phyloP scores from a whole-genome alignment of 2,329 filamentous ascomycete species.

The Fusarium sp. region DNA sequence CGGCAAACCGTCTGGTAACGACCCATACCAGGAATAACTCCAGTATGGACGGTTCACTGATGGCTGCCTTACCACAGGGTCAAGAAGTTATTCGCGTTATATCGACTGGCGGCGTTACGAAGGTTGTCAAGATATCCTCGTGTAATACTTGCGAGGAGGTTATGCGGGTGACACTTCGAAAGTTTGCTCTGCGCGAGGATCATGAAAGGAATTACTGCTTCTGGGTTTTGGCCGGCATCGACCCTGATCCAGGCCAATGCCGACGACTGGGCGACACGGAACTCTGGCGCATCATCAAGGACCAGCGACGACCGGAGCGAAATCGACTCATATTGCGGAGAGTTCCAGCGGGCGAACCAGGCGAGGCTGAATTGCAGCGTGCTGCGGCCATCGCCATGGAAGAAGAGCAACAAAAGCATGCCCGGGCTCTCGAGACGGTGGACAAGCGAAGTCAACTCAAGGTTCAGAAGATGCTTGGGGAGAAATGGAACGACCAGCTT shows the following conservation, averaged over 20 bases:
- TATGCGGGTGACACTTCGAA: slow-evolving; percentile 87
- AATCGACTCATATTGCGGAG: slow-evolving; percentile 91
- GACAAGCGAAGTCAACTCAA: slow-evolving; percentile 87
- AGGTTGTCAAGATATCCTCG: slow-evolving; percentile 91
- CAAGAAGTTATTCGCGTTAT: slow-evolving; percentile 94
- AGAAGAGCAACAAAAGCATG: slow-evolving; percentile 80
- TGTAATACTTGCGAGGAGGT: slow-evolving; percentile 94
- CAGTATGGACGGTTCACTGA: slow-evolving; percentile 86
- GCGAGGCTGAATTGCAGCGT: slow-evolving; percentile 84
- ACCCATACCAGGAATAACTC: slow-evolving; percentile 82
- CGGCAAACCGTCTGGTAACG: slow-evolving; percentile 70
- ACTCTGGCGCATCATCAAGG: slow-evolving; percentile 89
- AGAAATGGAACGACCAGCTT: slow-evolving; percentile 82
- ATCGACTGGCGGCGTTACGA: slow-evolving; percentile 89
- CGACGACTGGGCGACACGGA: slow-evolving; percentile 87
- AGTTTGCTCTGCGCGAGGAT: slow-evolving; percentile 88
- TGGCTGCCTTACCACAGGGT: slow-evolving; percentile 85
- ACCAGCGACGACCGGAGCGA: slow-evolving; percentile 84
- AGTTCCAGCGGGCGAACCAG: slow-evolving; percentile 91
- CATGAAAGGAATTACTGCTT: slow-evolving; percentile 97
- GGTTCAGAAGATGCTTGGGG: slow-evolving; percentile 88
- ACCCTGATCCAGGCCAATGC: slow-evolving; percentile 84
- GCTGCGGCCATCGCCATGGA: slow-evolving; percentile 91
- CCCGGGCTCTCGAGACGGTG: slow-evolving; percentile 68
- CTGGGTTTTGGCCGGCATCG: slow-evolving; percentile 87